Base-by-base conservation (phyloP, 345 rosid genomes). In the Gossypium turneri region DNA sequence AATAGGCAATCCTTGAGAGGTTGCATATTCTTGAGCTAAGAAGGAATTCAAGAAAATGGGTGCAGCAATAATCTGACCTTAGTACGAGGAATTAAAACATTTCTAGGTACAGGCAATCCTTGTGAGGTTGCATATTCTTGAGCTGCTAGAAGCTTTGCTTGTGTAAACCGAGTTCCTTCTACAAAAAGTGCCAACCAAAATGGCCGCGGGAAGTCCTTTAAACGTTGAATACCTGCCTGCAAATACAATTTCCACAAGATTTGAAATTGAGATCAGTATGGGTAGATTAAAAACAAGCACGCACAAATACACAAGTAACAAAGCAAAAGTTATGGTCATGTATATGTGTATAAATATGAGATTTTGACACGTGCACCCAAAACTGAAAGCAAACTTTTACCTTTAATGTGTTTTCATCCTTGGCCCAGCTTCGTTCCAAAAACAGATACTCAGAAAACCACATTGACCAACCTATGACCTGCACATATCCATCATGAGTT, bases 401-500 rank as follows among this genome's bases (percentile, higher is more conserved):
- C 90, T 90, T 88, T 79, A 95, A 75, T 29, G 92, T 95, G 76
- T 61, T 82, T 86, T 91, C 95, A 85, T 95, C 99, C 83, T 90
- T 93, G 48, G 86, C 93, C 97, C 98, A 93, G 84, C 83, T 93
- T 79, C 99, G 89, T 81, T 93, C 98, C 68, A 93, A 87, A 83
- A 93, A 93, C 11, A 95, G 81, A 84, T 91, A 95, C 84, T 89
- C 99, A 7, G 99, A 93, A 88, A 95, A 95, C 99, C 98, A 95
- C 97, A 93, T 93, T 78, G 98, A 93, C 99, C 99, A 95, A 51
- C 99, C 99, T 73, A 95, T 87, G 75, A 95, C 94, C 99, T 95
- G 90, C 24, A 70, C 11, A 27, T 27, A 27, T 27, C 16, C 9
- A 22, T 17, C 24, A 29, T 16, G 2, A 57, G 15, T 25, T 67